These are phyloP conservation scores for Cinchona pubescens DNA, from an alignment of 257 asterid genomes.

Conservation along the genomic window DNA sequence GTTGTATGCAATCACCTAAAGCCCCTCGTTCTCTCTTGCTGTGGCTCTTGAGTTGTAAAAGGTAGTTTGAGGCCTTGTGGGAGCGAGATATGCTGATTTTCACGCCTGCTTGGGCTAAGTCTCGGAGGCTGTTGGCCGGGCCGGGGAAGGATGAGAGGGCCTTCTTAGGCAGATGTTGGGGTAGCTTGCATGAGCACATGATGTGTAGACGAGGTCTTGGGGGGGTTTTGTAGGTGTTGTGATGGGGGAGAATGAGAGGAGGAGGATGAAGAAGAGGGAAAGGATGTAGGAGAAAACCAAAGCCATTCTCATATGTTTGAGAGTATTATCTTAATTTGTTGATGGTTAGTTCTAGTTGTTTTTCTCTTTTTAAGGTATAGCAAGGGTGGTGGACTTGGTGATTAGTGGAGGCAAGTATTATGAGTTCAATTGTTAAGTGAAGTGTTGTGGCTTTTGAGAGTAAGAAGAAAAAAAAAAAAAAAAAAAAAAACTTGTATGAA, in stretches of 20 bases:
- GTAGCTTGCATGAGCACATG: conserved; percentile 89
- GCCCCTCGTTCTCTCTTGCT: conserved; percentile 55
- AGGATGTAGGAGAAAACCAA: conserved; percentile 14
- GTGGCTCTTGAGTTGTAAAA: conserved; percentile 33
- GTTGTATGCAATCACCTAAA: conserved; percentile 65
- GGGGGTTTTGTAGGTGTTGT: conserved; percentile 15
- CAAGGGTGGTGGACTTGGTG: neutral
- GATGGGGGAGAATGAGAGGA: neutral
- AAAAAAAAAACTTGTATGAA: too few species aligned
- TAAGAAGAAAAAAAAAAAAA: neutral
- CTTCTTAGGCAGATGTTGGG: conserved; percentile 73
- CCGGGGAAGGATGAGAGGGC: conserved; percentile 69
- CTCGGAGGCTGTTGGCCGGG: conserved; percentile 62
- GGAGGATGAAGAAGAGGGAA: conserved; percentile 18
- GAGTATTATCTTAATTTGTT: neutral
- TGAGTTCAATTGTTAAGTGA: neutral
- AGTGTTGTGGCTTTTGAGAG: neutral
- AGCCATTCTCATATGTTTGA: conserved; percentile 4
- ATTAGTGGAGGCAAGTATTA: neutral
- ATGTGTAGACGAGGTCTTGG: conserved; percentile 47
- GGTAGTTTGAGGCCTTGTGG: conserved; percentile 35
- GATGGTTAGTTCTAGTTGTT: neutral
- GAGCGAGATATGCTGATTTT: conserved; percentile 61
- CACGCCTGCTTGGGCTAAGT: conserved; percentile 69
- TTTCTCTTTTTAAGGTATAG: neutral